These are phyloP conservation scores for Amoebophrya sp. DNA, from an alignment of 169 alveolate genomes.

Conservation along the genomic window DNA sequence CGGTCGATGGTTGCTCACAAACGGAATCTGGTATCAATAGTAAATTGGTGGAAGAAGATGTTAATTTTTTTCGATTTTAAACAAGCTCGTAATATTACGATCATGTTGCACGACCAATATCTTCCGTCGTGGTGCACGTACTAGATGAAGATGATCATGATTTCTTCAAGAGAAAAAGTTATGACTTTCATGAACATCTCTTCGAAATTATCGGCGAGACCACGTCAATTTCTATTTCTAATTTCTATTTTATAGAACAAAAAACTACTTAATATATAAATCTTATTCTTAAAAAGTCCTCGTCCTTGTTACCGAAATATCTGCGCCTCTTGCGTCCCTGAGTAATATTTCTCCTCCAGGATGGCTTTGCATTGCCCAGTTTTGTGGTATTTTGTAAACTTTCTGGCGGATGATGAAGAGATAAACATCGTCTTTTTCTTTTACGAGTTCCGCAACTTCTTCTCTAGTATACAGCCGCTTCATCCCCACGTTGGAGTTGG, in stretches of 20 bases:
- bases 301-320: not conserved
- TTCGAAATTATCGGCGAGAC: too few relatives aligned
- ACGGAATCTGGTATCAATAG: not conserved
- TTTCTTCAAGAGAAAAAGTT: too few relatives aligned
- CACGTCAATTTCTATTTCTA: too few relatives aligned
- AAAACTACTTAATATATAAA: too few relatives aligned
- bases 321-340: not conserved
- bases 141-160: too few relatives aligned
- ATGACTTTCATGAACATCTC: too few relatives aligned
- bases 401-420: not conserved
- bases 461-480: not conserved
- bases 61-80: too few relatives aligned
- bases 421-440: not conserved
- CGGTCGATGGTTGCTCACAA: not conserved
- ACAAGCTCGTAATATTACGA: too few relatives aligned
- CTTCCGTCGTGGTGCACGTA: too few relatives aligned
- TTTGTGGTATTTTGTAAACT: not conserved
- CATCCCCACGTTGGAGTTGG: too few relatives aligned
- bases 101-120: too few relatives aligned
- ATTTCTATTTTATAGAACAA: too few relatives aligned
- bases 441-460: not conserved
- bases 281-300: not conserved
- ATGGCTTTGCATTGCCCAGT: not conserved
- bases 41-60: not conserved
- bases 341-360: not conserved